Evolutionary conservation across 2,329 filamentous ascomycete genomes (phyloP).

Genomic region (Xylariales sp.): DNA sequence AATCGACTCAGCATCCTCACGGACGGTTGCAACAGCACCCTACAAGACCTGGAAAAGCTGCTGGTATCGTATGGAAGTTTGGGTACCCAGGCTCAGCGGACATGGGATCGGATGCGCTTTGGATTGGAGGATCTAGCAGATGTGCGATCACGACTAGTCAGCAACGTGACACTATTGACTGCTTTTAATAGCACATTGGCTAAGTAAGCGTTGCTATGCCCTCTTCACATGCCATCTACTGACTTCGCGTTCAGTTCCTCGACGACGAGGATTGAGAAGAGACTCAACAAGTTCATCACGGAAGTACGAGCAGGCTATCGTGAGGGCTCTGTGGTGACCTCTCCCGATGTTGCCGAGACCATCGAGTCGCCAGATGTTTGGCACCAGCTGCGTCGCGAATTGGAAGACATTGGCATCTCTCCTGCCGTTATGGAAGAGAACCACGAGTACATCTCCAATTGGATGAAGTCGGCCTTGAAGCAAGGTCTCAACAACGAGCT

Average conservation of each 20-base stretch:
- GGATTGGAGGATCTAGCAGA: constrained; percentile 22
- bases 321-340: constrained; percentile 21
- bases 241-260: constrained; percentile 17
- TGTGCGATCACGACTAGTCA: constrained; percentile 19
- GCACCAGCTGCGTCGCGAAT: constrained; percentile 19
- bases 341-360: constrained; percentile 14
- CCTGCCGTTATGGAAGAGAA: constrained; percentile 19
- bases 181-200: constrained; percentile 20
- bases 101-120: constrained; percentile 24
- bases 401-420: constrained; percentile 23
- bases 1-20: constrained; percentile 16
- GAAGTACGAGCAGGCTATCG: constrained; percentile 21
- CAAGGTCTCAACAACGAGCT: constrained; percentile 18
- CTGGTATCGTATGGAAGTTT: constrained; percentile 20
- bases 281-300: constrained; percentile 19
- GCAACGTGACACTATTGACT: constrained; percentile 19
- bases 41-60: constrained; percentile 19
- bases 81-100: constrained; percentile 21
- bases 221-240: constrained; percentile 1
- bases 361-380: constrained; percentile 21
- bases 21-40: constrained; percentile 15
- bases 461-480: constrained; percentile 19
- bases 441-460: constrained; percentile 20
- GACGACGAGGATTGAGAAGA: constrained; percentile 19
- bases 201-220: constrained; percentile 15